Evolutionary conservation across 208 protist genomes (phyloP), one percentile per base, ranked within the genome.

Genomic region (Crithidia acanthocephali): DNA sequence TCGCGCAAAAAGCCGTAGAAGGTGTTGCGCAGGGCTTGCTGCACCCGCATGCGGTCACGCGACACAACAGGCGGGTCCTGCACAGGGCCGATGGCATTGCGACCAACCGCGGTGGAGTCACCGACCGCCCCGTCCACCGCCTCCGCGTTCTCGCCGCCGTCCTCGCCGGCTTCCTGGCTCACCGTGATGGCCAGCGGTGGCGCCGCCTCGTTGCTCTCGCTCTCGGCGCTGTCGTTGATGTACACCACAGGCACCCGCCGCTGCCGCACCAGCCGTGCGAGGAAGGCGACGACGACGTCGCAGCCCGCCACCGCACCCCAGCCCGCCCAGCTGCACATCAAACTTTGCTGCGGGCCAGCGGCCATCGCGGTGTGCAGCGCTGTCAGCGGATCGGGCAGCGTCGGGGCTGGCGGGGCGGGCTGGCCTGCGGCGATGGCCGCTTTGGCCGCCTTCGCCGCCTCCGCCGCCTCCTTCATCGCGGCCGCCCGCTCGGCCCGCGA

Each of bases 221-320:
- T 53, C 13, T 78, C 68, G 23, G 44, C 55, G 53, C 44, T 52
- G 56, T 74, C 63, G 48, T 75, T 80, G 48, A 93, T 90, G 76
- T 86, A 89, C 32, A 95, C 86, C 32, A 93, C 80, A 4, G 90
- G 90, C 51, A 92, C 84, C 48, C 90, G 90, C 52, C 80, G 62
- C 51, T 60, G 72, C 11, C 79, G 76, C 50, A 95, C 86, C 40
- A 87, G 76, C 30, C 85, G 83, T 7, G 90, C 53, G 20, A 90
- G 33, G 23, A 88, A 37, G 18, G 74, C 53, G 15, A 90, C 81
- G 33, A 88, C 11, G 2, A 73, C n/a, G 68, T 95, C 91, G n/a
- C 84, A 58, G 28, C 71, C 78, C 35, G 85, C 73, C 32, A 93
- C 80, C 28, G 68, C 40, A 2, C 68, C 42, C 91, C 88, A 92